A percentile compares a stretch with the other conserved stretches of the same genome.
Conservation (phyloP, 176 grass and related monocot species). For the Oryza rufipogon region DNA sequence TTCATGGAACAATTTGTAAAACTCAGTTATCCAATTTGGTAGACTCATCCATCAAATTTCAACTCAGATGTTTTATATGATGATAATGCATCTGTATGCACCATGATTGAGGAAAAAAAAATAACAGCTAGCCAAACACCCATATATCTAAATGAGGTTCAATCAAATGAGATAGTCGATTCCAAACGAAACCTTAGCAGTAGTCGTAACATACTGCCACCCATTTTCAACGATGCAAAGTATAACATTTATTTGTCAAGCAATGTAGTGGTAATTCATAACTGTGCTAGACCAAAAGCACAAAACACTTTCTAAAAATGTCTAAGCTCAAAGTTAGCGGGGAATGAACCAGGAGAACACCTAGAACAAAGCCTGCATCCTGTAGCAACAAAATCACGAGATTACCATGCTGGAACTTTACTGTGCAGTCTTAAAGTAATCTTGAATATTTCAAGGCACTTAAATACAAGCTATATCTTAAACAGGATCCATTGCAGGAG, state of each 20-base stretch:
- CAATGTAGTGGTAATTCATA: background rate
- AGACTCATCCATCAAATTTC: too few relatives aligned
- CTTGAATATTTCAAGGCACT: background rate
- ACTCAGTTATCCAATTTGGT: background rate
- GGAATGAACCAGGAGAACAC: background rate
- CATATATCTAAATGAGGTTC: background rate
- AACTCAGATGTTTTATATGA: too few relatives aligned
- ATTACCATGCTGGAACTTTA: background rate
- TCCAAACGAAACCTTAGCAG: background rate
- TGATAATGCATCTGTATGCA: too few relatives aligned
- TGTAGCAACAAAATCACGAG: background rate
- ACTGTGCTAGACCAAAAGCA: background rate
- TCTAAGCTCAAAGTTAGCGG: background rate
- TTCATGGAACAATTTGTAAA: background rate
- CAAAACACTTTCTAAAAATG: background rate
- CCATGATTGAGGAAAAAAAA: background rate
- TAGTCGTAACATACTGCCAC: background rate
- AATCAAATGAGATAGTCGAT: background rate
- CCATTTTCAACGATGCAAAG: background rate
- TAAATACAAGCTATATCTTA: background rate
- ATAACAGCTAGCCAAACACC: background rate
- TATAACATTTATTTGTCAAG: background rate
- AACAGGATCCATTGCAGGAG: background rate
- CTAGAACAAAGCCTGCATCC: background rate
- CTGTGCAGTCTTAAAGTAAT: background rate